Evolutionary conservation across 495 filamentous ascomycete genomes (phyloP), one percentile per base, ranked within the genome.

Genomic region (Penicillium verhagenii): DNA sequence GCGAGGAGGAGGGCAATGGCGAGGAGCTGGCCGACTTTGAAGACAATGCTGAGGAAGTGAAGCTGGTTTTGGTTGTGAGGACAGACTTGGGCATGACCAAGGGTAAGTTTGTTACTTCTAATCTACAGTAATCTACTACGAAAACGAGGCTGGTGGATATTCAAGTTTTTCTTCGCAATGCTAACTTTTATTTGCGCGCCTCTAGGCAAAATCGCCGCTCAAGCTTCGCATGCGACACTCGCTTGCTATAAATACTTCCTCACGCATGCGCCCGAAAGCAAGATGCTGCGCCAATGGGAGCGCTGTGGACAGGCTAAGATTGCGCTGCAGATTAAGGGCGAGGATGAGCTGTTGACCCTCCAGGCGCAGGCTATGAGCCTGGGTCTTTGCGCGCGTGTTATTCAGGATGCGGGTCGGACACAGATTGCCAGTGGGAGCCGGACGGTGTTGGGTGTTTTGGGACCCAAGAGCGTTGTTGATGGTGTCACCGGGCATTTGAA

Each of bases 11-110:
- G 47, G 72, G 71, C 28, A 71, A 73, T 35, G 68, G 68, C 26
- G 68, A 68, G 18, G 77, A 78, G 53, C 54, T 79, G 52, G 70
- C 70, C 3, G 70, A 72, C 28, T 78, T 79, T 52, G 69, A 77
- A 55, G 70, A 74, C 19, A 79, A 70, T 28, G 79, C 68, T 6
- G 93, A 97, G 64, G 92, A 96, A 60, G 96, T 92, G 74, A 98
- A 98, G 68, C 74, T 98, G 45, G 92, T 97, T 18, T 75, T 98
- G 19, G 90, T 96, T 13, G 92, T 97, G 29, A 74, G 94, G 59
- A 96, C 89, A 21, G 94, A 98, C 73, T 69, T 98, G 62, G 92
- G 92, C 42, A 98, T 98, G 95, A 90, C 87, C 7, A 96, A 95
- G 79, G 92, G 92, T 93, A 75, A 40, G 76, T 69, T 35, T 43